Base-by-base conservation (phyloP, 1,284 basidiomycete species). In the Athelia psychrophila region DNA sequence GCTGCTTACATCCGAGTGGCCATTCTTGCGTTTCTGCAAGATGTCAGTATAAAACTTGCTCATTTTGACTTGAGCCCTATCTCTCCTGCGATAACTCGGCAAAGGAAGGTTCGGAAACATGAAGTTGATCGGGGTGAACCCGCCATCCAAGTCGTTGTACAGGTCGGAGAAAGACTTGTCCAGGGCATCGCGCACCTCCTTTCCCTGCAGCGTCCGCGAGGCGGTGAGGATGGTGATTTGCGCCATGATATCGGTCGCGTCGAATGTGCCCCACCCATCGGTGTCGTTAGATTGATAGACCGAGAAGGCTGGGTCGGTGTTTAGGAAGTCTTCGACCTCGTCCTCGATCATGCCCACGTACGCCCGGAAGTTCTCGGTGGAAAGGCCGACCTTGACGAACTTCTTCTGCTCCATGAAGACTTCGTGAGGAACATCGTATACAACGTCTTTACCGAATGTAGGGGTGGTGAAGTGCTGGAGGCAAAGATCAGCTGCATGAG, bases 401-500 rank as follows among this genome's bases (percentile, higher is more conserved):
- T 91, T 92, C 80, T 99, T 99, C 72, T 99, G 97, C 67, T 99
- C 95, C 96, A 99, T 99, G 68, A 99, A 87, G 49, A 93, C 78
- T 51, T 95, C 89, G 69, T 99, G 99, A 27, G 97, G 96, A 52
- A 94, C 88, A 65, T 98, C 96, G 70, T 99, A 99, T 3, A 98
- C 96, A 45, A 99, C 97, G 50, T 94, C 95, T 66, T 95, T 95
- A 51, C 97, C 97, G 63, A 99, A 99, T 18, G 95, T 84, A 3
- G 93, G 93, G 0, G 91, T 95, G 0, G 93, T 95, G 47, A 95
- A 72, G 65, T 91, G 88, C 90, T 95, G 58, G 16, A 47, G 47
- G 18, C 40, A 50, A 5, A 55, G 55, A 51, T 51, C 44, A 47
- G 18, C 50, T 13, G 10, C 15, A n/a, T 9, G n/a, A 50, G 24